phyloP scores from a whole-genome alignment of 108 stramenopile species.

The Discostella pseudostelligera region DNA sequence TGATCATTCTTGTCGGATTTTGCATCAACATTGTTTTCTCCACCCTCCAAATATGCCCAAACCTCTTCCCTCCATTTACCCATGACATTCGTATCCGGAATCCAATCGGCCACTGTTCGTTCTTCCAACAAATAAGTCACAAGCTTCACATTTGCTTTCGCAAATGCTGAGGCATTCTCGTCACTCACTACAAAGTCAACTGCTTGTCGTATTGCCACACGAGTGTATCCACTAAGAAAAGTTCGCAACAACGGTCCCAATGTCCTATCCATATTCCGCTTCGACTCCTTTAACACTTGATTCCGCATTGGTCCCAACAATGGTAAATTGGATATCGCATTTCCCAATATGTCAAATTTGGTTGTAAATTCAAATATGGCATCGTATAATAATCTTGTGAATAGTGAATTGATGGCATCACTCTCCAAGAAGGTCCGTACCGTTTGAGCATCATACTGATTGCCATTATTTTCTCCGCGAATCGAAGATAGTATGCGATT shows the following conservation, averaged over 20 bases:
- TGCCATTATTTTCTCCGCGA: conserved; percentile 28
- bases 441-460: conserved; percentile 54
- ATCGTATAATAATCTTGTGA: conserved; percentile 60
- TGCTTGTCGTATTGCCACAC: conserved; percentile 54
- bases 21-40: background rate
- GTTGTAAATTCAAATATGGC: conserved; percentile 68
- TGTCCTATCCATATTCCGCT: conserved; percentile 56
- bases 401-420: conserved; percentile 64
- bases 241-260: conserved; percentile 55
- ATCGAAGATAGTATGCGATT: conserved; percentile 48
- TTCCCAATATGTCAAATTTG: conserved; percentile 66
- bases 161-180: conserved; percentile 55
- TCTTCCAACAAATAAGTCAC: conserved; percentile 53
- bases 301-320: conserved; percentile 69
- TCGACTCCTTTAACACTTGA: conserved; percentile 62
- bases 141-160: conserved; percentile 53
- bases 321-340: conserved; percentile 55
- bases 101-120: conserved; percentile 40
- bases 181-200: conserved; percentile 61
- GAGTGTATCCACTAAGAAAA: conserved; percentile 63
- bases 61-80: conserved; percentile 40
- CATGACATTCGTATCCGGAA: conserved; percentile 40
- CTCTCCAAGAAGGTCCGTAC: conserved; percentile 59
- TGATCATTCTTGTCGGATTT: conserved; percentile 23
- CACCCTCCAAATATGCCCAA: conserved; percentile 42